A percentile compares a stretch with the other conserved stretches of the same genome.
Conservation (phyloP, 2,329 filamentous ascomycete species). For the Daldinia sp. region DNA sequence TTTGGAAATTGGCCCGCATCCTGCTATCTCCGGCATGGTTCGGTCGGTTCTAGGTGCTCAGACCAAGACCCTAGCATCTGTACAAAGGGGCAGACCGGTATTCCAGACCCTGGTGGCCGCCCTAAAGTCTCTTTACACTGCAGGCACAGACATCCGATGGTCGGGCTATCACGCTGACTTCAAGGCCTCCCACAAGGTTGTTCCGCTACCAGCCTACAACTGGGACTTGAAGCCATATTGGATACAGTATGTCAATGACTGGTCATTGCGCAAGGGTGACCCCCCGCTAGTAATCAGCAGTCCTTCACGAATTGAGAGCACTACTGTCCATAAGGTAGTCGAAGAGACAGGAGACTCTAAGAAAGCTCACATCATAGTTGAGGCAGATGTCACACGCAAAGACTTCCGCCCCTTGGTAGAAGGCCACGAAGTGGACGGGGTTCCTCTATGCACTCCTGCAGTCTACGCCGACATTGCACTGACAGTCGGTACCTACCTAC, state of each 20-base stretch:
- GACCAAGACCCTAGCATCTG: conserved; percentile 1
- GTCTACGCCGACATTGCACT: conserved; percentile 71
- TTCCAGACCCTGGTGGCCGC: conserved; percentile 49
- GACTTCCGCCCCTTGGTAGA: conserved; percentile 63
- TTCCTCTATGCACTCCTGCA: conserved; percentile 49
- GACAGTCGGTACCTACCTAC: conserved; percentile 68
- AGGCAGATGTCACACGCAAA: conserved; percentile 62
- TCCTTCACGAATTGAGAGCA: conserved; percentile 17
- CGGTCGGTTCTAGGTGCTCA: conserved; percentile 16
- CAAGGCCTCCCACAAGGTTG: conserved; percentile 53
- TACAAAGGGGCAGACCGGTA: conserved; percentile 15
- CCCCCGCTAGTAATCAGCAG: neutral
- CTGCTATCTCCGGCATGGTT: conserved; percentile 32
- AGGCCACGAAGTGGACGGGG: conserved; percentile 42
- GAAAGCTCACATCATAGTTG: conserved; percentile 59
- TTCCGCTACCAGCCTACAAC: conserved; percentile 72
- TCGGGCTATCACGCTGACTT: conserved; percentile 70
- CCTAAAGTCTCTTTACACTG: conserved; percentile 52
- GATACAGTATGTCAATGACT: conserved; percentile 72
- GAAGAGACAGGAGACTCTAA: conserved; percentile 49
- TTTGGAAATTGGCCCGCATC: conserved; percentile 33
- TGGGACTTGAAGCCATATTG: conserved; percentile 80
- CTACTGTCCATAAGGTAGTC: conserved; percentile 41
- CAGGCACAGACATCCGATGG: neutral
- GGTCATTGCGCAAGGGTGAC: conserved; percentile 69